Conservation (phyloP, 441 rosid species). For the Aquilaria agallochum region DNA sequence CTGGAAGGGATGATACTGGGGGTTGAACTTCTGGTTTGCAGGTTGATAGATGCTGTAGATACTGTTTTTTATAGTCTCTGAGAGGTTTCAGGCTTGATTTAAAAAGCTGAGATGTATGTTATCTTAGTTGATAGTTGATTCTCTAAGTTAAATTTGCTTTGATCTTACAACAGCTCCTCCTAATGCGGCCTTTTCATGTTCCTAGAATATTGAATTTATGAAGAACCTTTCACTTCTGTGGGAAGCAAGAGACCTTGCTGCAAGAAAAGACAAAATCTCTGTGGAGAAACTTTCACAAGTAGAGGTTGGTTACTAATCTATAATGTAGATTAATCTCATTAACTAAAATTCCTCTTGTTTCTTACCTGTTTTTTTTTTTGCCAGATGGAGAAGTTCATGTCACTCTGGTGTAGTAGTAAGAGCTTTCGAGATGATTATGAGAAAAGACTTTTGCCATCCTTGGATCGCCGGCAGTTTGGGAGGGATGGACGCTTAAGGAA, state of each 20-base stretch:
- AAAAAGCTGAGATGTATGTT: no score
- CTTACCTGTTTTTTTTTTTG: conserved; percentile 18
- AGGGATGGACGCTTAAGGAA: conserved; percentile 71
- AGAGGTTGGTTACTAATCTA: conserved; percentile 16
- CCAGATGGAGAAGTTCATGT: conserved; percentile 76
- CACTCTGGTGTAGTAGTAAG: conserved; percentile 57
- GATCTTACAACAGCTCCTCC: no score
- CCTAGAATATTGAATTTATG: no score
- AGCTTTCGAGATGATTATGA: conserved; percentile 67
- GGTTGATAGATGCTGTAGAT: no score
- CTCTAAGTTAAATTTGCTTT: no score
- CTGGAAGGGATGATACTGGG: no score
- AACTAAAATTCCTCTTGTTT: conserved; percentile 9
- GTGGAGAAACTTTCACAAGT: conserved; percentile 20
- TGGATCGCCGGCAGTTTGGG: conserved; percentile 56
- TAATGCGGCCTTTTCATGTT: no score
- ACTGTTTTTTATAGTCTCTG: no score
- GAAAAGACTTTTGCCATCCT: conserved; percentile 58
- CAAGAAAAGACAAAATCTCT: conserved; percentile 18
- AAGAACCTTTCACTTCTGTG: conserved; percentile 5
- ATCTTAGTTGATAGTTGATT: no score
- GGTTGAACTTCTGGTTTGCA: no score
- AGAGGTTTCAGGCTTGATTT: no score
- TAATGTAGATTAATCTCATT: neutral
- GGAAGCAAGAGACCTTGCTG: conserved; percentile 25